A percentile compares a stretch with the other conserved stretches of the same genome.
Conservation (phyloP, 78 protist species). For the Corallochytrium limacisporum region DNA sequence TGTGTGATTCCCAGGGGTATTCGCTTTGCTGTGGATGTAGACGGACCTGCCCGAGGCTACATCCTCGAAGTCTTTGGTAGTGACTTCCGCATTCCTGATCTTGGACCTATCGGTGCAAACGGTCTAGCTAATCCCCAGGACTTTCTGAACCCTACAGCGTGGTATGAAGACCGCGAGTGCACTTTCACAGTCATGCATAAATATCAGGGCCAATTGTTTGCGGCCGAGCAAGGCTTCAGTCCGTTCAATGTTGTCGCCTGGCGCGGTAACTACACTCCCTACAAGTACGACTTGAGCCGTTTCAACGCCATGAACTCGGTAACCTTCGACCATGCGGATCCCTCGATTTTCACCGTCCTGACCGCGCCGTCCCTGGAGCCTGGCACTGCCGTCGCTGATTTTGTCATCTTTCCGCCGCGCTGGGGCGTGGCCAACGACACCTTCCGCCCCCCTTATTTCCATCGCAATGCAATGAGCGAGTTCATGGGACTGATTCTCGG, state of each 20-base stretch:
- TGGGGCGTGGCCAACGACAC: constrained; percentile 74
- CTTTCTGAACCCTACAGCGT: constrained; percentile 71
- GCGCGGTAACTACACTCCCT: constrained; percentile 93
- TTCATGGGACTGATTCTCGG: constrained; percentile 89
- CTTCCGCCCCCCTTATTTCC: constrained; percentile 90
- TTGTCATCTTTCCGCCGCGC: constrained; percentile 88
- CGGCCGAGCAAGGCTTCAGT: constrained; percentile 9
- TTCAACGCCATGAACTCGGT: constrained; percentile 72
- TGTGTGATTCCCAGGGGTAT: constrained; percentile 83
- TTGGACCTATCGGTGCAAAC: constrained; percentile 93
- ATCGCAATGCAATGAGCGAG: constrained; percentile 82
- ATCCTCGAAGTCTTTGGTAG: constrained; percentile 62
- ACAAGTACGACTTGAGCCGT: constrained; percentile 59
- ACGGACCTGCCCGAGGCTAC: constrained; percentile 58
- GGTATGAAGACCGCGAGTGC: constrained; percentile 36
- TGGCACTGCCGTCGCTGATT: constrained; percentile 82
- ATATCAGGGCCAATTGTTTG: constrained; percentile 51
- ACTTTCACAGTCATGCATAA: constrained; percentile 32
- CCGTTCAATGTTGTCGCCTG: constrained; percentile 90
- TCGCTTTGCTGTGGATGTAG: constrained; percentile 44
- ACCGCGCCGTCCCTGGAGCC: constrained; percentile 66
- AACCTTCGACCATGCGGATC: constrained; percentile 87
- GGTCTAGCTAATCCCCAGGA: constrained; percentile 92
- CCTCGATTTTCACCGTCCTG: constrained; percentile 89
- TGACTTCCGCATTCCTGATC: constrained; percentile 77